Evolutionary conservation across 1,284 basidiomycete genomes (phyloP).

Genomic region (Cryptococcus sp.): DNA sequence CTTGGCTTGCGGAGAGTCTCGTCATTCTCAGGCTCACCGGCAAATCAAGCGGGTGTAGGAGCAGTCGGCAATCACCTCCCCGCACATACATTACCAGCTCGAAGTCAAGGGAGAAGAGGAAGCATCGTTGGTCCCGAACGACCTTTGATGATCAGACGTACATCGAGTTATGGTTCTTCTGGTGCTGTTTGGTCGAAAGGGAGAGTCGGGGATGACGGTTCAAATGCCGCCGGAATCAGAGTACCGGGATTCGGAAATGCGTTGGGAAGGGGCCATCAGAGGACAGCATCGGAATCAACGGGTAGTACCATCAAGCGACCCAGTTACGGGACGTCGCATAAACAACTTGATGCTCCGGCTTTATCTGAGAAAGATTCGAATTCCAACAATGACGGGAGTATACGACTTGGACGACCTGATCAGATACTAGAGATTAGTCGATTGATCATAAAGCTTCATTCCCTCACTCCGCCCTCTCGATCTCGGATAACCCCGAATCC

Average conservation of each 20-base stretch:
- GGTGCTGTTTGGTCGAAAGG: slow-evolving; percentile 4
- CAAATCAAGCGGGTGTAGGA: slow-evolving; percentile 9
- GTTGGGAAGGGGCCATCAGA: slow-evolving; percentile 2
- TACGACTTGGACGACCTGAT: not conserved
- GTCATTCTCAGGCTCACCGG: not conserved
- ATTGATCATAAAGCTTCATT: slow-evolving; percentile 12
- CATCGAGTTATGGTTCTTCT: not conserved
- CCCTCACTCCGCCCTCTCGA: slow-evolving; percentile 16
- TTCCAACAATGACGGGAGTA: not conserved
- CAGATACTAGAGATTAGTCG: slow-evolving; percentile 1
- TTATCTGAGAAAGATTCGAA: not conserved
- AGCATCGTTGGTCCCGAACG: not conserved
- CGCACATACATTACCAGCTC: not conserved
- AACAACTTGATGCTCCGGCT: not conserved
- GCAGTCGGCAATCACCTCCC: slow-evolving; percentile 1
- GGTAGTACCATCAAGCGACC: not conserved
- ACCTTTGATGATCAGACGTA: slow-evolving; percentile 2
- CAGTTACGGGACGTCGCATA: too few species aligned
- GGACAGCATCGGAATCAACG: slow-evolving; percentile 17
- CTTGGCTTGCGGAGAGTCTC: not conserved
- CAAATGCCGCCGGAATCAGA: not conserved
- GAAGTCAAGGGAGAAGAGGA: not conserved
- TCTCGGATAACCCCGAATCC: not conserved
- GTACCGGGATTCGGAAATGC: not conserved
- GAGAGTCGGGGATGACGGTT: not conserved